phyloP scores from a whole-genome alignment of 345 rosid genomes.

The Balakata baccata region DNA sequence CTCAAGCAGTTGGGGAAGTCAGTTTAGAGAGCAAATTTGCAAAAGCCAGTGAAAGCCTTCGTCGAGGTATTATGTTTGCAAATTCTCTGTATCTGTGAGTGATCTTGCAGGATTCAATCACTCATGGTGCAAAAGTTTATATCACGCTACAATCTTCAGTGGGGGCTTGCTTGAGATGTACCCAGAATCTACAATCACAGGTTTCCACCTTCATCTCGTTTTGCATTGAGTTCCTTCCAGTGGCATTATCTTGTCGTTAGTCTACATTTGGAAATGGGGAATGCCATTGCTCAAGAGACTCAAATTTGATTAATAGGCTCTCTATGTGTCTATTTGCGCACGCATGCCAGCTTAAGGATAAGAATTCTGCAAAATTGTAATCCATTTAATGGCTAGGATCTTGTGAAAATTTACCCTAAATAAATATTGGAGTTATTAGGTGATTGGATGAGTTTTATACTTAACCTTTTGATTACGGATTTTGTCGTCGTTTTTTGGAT shows the following conservation, averaged over 20 bases:
- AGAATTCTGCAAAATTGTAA: no score
- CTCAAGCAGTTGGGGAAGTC: slow-evolving; percentile 84
- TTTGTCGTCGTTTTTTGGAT: no score
- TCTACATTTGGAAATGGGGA: neutral
- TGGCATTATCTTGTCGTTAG: neutral
- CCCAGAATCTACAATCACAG: neutral
- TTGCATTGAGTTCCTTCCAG: neutral
- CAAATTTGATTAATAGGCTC: neutral
- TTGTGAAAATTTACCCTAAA: no score
- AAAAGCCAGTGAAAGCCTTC: slow-evolving; percentile 86
- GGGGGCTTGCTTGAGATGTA: slow-evolving; percentile 16
- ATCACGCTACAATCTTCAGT: neutral
- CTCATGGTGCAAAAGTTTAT: neutral
- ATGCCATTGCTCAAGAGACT: neutral
- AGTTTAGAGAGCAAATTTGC: slow-evolving; percentile 69
- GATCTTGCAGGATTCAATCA: slow-evolving; percentile 12
- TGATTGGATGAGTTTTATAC: no score
- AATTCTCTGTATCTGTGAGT: slow-evolving; percentile 71
- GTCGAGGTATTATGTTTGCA: slow-evolving; percentile 89
- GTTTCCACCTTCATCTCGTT: neutral
- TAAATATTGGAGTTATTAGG: no score
- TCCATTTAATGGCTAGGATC: no score
- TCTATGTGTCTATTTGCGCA: neutral
- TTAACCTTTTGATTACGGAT: no score
- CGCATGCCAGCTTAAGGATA: no score